These are phyloP conservation scores for Phanerochaete sordida DNA, from an alignment of 768 basidiomycete genomes.

Conservation along the genomic window DNA sequence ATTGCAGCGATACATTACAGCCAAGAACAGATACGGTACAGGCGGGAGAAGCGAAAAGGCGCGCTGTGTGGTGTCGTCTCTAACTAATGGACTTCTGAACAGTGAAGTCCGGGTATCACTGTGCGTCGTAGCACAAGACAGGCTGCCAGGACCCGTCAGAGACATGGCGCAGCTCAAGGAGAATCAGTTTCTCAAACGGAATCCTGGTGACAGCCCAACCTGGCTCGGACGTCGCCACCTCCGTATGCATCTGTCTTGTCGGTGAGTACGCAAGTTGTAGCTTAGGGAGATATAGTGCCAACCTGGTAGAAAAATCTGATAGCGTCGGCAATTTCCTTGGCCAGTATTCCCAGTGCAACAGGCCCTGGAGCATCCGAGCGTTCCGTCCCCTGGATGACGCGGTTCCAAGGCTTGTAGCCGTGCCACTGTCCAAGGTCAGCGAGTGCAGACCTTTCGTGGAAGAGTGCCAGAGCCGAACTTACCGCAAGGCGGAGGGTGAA, in stretches of 20 bases:
- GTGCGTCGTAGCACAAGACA: neutral
- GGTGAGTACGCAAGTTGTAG: neutral
- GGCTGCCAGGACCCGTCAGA: constrained; percentile 3
- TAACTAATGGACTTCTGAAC: no score
- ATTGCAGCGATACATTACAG: no score
- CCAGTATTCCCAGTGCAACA: constrained; percentile 1
- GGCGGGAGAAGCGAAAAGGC: no score
- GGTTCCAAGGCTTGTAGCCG: constrained; percentile 1
- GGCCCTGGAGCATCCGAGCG: neutral
- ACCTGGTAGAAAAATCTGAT: neutral
- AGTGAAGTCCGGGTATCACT: no score
- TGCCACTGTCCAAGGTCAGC: constrained; percentile 2
- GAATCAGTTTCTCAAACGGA: constrained; percentile 2
- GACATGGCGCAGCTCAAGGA: constrained; percentile 13
- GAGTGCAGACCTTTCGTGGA: no score
- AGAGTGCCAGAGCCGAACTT: no score
- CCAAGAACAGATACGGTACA: no score
- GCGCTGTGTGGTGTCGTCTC: no score
- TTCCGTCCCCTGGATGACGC: constrained; percentile 3
- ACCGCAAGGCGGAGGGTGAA: no score
- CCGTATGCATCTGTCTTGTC: neutral
- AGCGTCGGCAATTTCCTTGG: neutral
- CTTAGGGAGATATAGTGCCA: neutral
- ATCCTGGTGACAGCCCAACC: neutral
- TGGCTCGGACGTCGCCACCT: neutral